Percentiles rank a stretch among this genome's conserved stretches.
Conservation (phyloP, 2,329 filamentous ascomycete genomes). For the Trichoderma atroviride region DNA sequence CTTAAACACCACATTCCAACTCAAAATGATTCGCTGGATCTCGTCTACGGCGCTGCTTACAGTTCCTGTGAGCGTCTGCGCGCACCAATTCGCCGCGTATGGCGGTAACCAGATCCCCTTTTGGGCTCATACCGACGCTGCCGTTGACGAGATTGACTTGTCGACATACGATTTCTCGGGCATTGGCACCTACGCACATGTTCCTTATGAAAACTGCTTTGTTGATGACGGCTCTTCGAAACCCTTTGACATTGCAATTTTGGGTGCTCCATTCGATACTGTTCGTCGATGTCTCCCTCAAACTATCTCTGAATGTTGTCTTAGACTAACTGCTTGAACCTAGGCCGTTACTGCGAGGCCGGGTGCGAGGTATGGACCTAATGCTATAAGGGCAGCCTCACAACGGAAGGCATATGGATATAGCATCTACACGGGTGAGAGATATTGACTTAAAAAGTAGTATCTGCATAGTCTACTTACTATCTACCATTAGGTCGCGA, state of each 20-base stretch:
- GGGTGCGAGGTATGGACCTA: constrained; percentile 71
- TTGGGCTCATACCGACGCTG: constrained; percentile 27
- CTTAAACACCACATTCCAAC: background rate
- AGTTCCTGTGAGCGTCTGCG: background rate
- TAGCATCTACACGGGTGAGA: constrained; percentile 31
- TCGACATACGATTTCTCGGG: constrained; percentile 29
- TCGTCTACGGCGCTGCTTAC: background rate
- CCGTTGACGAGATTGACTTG: constrained; percentile 26
- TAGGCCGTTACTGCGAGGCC: constrained; percentile 33
- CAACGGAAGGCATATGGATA: constrained; percentile 53
- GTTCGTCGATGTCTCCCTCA: constrained; percentile 26
- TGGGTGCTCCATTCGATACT: constrained; percentile 38
- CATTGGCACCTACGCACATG: constrained; percentile 33
- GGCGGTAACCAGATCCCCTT: constrained; percentile 28
- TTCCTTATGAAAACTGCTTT: constrained; percentile 35
- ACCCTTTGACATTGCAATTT: constrained; percentile 36
- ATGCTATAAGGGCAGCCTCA: constrained; percentile 78
- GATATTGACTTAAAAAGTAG: background rate
- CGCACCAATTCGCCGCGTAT: constrained; percentile 11
- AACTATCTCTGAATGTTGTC: background rate
- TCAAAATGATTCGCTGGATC: constrained; percentile 7
- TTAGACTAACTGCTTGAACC: background rate
- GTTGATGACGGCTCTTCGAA: constrained; percentile 25
- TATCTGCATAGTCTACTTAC: background rate
- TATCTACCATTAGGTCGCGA: constrained; percentile 25